A percentile compares a stretch with the other conserved stretches of the same genome.
Conservation (phyloP, 1,284 basidiomycete genomes). For the Volvariella volvacea region DNA sequence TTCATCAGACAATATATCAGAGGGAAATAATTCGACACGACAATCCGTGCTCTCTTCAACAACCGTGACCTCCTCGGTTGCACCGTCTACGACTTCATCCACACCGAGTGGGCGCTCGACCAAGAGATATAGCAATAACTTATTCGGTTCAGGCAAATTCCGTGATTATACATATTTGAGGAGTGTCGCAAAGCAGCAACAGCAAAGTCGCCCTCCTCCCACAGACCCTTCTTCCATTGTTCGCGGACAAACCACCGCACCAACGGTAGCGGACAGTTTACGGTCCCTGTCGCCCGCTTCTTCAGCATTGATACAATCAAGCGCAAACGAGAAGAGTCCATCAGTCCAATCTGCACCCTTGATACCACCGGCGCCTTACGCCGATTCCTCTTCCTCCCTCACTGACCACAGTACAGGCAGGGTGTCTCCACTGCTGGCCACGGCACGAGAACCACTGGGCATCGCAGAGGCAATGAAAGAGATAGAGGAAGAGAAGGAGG, state of each 20-base stretch:
- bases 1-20: constrained; percentile 28
- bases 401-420: constrained; percentile 42
- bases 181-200: constrained; percentile 31
- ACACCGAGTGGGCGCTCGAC: constrained; percentile 31
- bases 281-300: constrained; percentile 46
- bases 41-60: constrained; percentile 39
- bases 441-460: constrained; percentile 64
- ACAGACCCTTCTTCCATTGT: constrained; percentile 33
- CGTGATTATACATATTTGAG: constrained; percentile 68
- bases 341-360: constrained; percentile 33
- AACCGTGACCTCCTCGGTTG: constrained; percentile 32
- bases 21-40: constrained; percentile 31
- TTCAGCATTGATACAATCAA: constrained; percentile 36
- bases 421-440: constrained; percentile 9
- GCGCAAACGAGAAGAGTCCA: constrained; percentile 34
- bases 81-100: constrained; percentile 40
- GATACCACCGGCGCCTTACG: constrained; percentile 22
- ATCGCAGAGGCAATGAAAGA: constrained; percentile 68
- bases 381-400: constrained; percentile 26
- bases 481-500: constrained; percentile 56
- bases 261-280: constrained; percentile 37
- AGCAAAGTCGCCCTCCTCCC: constrained; percentile 38
- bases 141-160: constrained; percentile 73
- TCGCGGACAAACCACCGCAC: constrained; percentile 23
- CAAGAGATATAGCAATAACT: constrained; percentile 76